Percentiles rank a stretch among this genome's conserved stretches.
Conservation (phyloP, 1,284 basidiomycete genomes). For the Ustilago xerochloae region DNA sequence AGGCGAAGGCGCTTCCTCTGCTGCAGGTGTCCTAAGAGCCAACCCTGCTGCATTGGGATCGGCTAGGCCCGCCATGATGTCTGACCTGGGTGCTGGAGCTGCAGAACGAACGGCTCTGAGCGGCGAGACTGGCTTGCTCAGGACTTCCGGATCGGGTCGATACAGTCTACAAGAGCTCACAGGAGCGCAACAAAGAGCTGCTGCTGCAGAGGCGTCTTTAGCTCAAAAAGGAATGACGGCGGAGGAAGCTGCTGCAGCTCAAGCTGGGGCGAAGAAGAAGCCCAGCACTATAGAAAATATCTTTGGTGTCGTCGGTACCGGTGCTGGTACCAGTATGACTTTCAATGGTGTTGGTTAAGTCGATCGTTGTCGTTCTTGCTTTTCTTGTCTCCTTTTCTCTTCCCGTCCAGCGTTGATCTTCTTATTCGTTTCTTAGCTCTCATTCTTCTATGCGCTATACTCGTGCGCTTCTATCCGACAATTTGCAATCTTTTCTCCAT, state of each 20-base stretch:
- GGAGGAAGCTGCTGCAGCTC: not conserved
- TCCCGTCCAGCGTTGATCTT: not conserved
- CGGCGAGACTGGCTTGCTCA: not conserved
- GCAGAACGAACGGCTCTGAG: not conserved
- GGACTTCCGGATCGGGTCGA: not conserved
- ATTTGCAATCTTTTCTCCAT: not conserved
- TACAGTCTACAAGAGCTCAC: not conserved
- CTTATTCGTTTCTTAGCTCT: not conserved
- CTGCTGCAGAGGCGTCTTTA: not conserved
- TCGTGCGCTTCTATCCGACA: not conserved
- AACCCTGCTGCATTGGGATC: not conserved
- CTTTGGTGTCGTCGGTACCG: not conserved
- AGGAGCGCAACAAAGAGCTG: not conserved
- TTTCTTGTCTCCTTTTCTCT: not conserved
- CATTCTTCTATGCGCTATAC: not conserved
- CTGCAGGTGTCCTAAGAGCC: not conserved
- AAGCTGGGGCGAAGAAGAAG: not conserved
- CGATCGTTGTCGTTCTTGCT: not conserved
- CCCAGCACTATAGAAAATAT: not conserved
- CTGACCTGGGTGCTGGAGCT: not conserved
- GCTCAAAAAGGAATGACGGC: not conserved
- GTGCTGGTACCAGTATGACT: slow-evolving; percentile 15
- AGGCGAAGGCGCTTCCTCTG: not conserved
- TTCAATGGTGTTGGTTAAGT: slow-evolving; percentile 23
- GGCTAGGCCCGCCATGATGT: slow-evolving; percentile 10